These are phyloP conservation scores for Scedosporium minutisporum DNA, from an alignment of 2,329 filamentous ascomycete species.

Conservation along the genomic window DNA sequence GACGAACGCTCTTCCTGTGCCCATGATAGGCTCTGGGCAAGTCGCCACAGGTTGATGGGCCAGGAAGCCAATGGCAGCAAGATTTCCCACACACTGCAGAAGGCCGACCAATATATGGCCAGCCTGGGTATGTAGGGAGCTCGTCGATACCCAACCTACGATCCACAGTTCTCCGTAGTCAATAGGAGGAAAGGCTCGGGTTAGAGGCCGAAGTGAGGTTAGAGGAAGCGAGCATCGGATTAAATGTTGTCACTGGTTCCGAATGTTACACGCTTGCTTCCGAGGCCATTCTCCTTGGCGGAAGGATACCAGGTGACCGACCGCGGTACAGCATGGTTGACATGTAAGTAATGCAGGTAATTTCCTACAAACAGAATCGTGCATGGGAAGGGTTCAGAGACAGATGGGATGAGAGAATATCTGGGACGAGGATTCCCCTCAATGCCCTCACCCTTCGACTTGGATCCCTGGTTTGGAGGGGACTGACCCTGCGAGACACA, in stretches of 20 bases:
- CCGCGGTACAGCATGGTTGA: not conserved
- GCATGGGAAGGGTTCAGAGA: not conserved
- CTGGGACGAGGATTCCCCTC: not conserved
- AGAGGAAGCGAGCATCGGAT: not conserved
- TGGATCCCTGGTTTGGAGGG: no score
- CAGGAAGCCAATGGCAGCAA: no score
- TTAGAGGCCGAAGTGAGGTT: not conserved
- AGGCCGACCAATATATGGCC: not conserved
- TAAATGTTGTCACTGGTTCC: not conserved
- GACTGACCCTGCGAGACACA: no score
- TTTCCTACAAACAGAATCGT: not conserved
- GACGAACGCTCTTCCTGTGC: no score
- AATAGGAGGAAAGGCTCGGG: not conserved
- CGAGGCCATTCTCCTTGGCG: not conserved
- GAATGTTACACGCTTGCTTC: not conserved
- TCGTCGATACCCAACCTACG: not conserved
- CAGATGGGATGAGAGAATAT: no score
- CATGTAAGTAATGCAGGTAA: not conserved
- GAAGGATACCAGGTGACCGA: not conserved
- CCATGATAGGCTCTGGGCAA: no score
- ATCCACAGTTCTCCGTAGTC: no score
- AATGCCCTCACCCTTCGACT: no score
- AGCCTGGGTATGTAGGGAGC: not conserved
- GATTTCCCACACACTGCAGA: not conserved
- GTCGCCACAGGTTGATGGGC: no score